Evolutionary conservation across 1,284 basidiomycete genomes (phyloP).

Genomic region (Xerocomus cyaneibrunnescens): DNA sequence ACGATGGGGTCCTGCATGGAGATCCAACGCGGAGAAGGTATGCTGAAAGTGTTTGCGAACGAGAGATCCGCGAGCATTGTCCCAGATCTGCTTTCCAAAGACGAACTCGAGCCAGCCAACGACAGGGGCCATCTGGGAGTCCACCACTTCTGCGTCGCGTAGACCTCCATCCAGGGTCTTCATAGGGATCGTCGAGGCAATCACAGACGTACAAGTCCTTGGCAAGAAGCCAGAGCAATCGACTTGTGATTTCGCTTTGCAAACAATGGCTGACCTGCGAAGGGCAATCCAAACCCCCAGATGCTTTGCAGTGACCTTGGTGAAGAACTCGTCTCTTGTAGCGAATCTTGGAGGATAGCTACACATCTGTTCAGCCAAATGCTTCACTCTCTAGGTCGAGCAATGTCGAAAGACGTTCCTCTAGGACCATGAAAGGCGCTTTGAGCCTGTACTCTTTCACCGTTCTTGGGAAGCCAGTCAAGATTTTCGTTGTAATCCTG

Average conservation of each 20-base stretch:
- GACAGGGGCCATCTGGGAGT: constrained; percentile 9
- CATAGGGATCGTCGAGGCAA: too few species aligned
- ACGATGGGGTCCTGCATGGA: constrained; percentile 1
- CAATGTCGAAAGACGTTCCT: neutral
- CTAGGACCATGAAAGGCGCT: neutral
- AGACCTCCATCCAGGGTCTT: too few species aligned
- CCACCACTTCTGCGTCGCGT: neutral
- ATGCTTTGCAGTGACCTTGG: neutral
- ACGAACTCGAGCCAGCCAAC: constrained; percentile 16
- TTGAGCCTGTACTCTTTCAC: neutral
- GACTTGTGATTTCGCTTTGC: neutral
- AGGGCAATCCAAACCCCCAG: neutral
- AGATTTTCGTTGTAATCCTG: neutral
- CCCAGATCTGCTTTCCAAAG: constrained; percentile 10
- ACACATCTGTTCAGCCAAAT: neutral
- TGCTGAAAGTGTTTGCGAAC: neutral
- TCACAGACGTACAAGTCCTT: neutral
- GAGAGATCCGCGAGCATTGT: neutral
- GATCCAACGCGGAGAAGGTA: constrained; percentile 12
- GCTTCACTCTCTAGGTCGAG: neutral
- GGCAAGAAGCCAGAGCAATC: constrained; percentile 9
- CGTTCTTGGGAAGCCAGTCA: neutral
- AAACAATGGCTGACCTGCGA: neutral
- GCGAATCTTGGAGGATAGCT: neutral
- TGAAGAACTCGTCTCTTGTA: neutral